These are phyloP conservation scores for Eucalyptus victrix DNA, from an alignment of 345 rosid genomes.

Conservation along the genomic window DNA sequence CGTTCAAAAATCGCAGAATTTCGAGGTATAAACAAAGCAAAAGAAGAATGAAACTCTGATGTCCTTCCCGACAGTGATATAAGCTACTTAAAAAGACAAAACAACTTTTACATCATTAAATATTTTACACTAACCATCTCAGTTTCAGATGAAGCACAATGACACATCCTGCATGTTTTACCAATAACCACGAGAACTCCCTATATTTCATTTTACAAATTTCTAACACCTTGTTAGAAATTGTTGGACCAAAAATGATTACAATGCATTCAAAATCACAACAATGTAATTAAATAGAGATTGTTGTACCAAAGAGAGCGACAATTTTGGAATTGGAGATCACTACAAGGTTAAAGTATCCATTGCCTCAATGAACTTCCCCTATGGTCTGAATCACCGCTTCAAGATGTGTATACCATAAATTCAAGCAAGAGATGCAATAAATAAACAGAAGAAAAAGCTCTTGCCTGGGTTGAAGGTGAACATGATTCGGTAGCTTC, in stretches of 20 bases:
- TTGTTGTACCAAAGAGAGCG: background rate
- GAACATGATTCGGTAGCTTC: slow-evolving; percentile 66
- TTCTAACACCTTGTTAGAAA: background rate
- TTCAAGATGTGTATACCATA: background rate
- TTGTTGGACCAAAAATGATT: background rate
- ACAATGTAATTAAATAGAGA: background rate
- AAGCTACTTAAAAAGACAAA: background rate
- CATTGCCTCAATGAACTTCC: background rate
- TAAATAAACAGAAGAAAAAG: background rate
- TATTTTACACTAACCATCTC: background rate
- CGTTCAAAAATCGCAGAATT: background rate
- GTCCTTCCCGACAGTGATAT: background rate
- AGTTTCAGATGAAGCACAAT: background rate
- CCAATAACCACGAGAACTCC: background rate
- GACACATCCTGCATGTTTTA: background rate
- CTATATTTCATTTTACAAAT: background rate
- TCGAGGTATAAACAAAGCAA: background rate
- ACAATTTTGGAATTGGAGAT: background rate
- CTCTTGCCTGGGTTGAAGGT: slow-evolving; percentile 25
- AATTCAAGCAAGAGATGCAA: background rate
- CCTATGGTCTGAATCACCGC: background rate
- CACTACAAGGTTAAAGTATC: background rate
- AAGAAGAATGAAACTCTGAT: background rate
- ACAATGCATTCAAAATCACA: background rate
- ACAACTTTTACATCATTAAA: background rate